These are phyloP conservation scores for Barbarea vulgaris DNA, from an alignment of 345 rosid genomes.

Conservation along the genomic window DNA sequence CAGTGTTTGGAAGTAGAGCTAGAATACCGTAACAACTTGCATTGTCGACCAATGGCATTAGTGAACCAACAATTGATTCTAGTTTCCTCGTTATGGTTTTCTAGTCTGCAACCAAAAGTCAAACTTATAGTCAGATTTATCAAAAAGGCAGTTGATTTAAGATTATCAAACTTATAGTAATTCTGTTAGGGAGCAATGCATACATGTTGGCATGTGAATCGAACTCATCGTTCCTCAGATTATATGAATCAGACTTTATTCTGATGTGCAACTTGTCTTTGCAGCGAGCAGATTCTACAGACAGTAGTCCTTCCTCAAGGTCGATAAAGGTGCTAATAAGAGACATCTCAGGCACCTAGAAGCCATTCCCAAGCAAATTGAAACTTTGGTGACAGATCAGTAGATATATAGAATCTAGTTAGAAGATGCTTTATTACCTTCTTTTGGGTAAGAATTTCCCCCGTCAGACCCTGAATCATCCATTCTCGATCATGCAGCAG, in stretches of 20 bases:
- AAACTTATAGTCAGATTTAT: not conserved
- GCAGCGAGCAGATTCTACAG: slow-evolving; percentile 64
- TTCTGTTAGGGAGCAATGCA: slow-evolving; percentile 17
- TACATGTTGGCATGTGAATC: slow-evolving; percentile 56
- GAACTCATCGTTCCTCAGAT: slow-evolving; percentile 48
- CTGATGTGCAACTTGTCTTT: slow-evolving; percentile 61
- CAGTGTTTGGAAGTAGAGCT: slow-evolving; percentile 40
- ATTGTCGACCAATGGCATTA: slow-evolving; percentile 72
- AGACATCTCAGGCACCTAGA: slow-evolving; percentile 91
- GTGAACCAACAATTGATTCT: slow-evolving; percentile 78
- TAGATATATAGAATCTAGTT: not conserved
- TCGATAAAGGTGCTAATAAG: slow-evolving; percentile 68
- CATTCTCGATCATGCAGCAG: slow-evolving; percentile 88
- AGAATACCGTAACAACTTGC: slow-evolving; percentile 60
- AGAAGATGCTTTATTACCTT: slow-evolving; percentile 54
- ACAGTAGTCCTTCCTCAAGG: slow-evolving; percentile 58
- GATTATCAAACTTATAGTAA: too few relatives aligned
- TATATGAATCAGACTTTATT: slow-evolving; percentile 49
- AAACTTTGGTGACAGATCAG: slow-evolving; percentile 2
- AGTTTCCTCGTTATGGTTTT: slow-evolving; percentile 50
- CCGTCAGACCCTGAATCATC: slow-evolving; percentile 73
- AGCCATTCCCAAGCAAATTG: slow-evolving; percentile 30
- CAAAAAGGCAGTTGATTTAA: not conserved
- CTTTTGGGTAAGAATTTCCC: slow-evolving; percentile 86
- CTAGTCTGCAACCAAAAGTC: slow-evolving; percentile 50